Evolutionary conservation across 495 filamentous ascomycete species (phyloP).

Genomic region (Penicillium atrosanguineum): DNA sequence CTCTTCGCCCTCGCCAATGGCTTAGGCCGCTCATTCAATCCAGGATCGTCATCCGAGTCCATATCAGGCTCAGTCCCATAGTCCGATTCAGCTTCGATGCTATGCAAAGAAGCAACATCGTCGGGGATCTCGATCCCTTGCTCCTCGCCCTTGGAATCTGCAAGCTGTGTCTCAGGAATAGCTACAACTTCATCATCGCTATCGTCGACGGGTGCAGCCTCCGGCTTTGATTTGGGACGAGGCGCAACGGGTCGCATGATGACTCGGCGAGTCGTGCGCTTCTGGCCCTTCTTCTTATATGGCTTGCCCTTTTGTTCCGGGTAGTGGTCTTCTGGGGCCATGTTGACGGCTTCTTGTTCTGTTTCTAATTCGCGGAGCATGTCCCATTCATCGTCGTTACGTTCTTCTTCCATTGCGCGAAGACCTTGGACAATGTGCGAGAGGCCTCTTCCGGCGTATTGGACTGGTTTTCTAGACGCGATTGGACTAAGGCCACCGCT

Average conservation of each 20-base stretch:
- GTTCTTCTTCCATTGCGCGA: conserved; percentile 75
- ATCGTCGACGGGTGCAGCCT: conserved; percentile 24
- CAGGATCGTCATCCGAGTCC: conserved; percentile 29
- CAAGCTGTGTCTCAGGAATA: conserved; percentile 37
- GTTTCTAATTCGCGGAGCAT: conserved; percentile 77
- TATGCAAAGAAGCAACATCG: conserved; percentile 31
- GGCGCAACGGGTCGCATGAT: conserved; percentile 61
- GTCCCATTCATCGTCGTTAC: conserved; percentile 74
- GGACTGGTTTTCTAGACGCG: conserved; percentile 55
- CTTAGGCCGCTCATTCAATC: conserved; percentile 28
- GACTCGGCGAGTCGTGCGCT: conserved; percentile 76
- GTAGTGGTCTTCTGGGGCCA: conserved; percentile 63
- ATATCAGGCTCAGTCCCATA: conserved; percentile 24
- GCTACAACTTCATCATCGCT: conserved; percentile 31
- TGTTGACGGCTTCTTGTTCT: conserved; percentile 38
- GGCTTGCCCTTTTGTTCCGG: conserved; percentile 53
- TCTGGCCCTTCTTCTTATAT: conserved; percentile 93
- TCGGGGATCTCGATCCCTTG: conserved; percentile 21
- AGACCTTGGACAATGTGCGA: conserved; percentile 77
- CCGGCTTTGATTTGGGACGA: conserved; percentile 33
- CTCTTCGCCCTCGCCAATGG: conserved; percentile 29
- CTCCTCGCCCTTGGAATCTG: conserved; percentile 1
- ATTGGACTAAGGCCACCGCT: conserved; percentile 40
- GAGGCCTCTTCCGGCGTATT: conserved; percentile 68
- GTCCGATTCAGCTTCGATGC: conserved; percentile 32